A percentile compares a stretch with the other conserved stretches of the same genome.
Conservation (phyloP, 2,329 filamentous ascomycete genomes). For the Nectriaceae sp. region DNA sequence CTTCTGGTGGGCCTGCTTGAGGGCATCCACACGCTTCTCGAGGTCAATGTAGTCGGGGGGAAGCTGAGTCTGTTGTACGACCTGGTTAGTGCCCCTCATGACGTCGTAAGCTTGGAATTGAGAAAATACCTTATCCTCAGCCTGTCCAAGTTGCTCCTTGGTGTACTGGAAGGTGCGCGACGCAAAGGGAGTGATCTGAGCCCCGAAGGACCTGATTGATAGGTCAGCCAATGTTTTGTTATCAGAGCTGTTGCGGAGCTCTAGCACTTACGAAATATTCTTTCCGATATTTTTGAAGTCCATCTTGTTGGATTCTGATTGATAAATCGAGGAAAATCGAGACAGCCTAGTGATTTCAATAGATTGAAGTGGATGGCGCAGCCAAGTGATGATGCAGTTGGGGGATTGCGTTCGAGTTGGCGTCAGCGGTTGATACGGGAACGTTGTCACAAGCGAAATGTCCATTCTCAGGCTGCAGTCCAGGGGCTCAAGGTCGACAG, state of each 20-base stretch:
- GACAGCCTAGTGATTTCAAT: too few species aligned
- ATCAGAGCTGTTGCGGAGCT: constrained; percentile 13
- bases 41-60: constrained; percentile 97
- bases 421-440: constrained; percentile 27
- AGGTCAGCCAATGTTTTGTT: constrained; percentile 18
- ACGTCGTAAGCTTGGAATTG: neutral
- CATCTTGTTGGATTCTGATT: constrained; percentile 39
- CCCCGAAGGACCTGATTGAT: constrained; percentile 60
- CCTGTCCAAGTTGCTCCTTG: constrained; percentile 95
- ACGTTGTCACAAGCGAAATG: constrained; percentile 35
- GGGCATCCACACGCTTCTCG: constrained; percentile 96
- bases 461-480: constrained; percentile 12
- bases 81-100: constrained; percentile 14
- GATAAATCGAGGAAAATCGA: too few species aligned
- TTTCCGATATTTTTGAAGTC: constrained; percentile 62
- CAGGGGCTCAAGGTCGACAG: constrained; percentile 19
- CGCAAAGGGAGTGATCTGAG: constrained; percentile 87
- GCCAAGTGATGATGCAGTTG: constrained; percentile 15
- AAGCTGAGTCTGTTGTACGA: constrained; percentile 74
- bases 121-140: constrained; percentile 78
- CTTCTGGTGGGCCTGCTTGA: constrained; percentile 96
- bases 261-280: constrained; percentile 51
- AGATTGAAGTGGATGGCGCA: too few species aligned
- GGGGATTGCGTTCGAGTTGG: constrained; percentile 22
- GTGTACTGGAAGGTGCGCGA: constrained; percentile 95